Conservation (phyloP, 306 rosid species). For the Rosa chinensis region DNA sequence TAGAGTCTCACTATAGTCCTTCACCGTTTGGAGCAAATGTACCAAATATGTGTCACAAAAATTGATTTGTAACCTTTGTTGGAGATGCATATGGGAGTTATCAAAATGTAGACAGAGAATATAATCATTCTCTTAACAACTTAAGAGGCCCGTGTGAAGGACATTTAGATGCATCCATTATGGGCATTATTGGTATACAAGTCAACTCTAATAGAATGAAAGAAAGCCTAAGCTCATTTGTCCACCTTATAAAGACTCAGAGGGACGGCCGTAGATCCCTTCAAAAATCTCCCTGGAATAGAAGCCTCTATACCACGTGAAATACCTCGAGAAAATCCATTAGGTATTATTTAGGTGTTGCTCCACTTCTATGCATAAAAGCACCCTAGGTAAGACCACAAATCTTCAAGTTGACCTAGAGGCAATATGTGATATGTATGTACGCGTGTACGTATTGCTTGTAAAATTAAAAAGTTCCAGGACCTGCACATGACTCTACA, state of each 20-base stretch:
- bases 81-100: too few relatives aligned
- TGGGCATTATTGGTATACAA: background rate
- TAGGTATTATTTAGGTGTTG: background rate
- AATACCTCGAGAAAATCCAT: constrained; percentile 17
- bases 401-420: constrained; percentile 1
- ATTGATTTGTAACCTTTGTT: too few relatives aligned
- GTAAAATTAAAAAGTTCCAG: background rate
- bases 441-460: background rate
- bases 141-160: background rate
- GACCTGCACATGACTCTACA: background rate
- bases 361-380: constrained; percentile 22
- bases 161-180: background rate
- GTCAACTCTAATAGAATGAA: constrained; percentile 1
- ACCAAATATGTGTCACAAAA: too few relatives aligned
- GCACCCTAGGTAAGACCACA: constrained; percentile 22
- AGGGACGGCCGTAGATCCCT: background rate
- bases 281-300: background rate
- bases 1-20: too few relatives aligned
- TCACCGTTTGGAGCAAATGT: too few relatives aligned
- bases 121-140: too few relatives aligned
- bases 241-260: background rate
- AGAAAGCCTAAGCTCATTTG: background rate
- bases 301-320: constrained; percentile 17
- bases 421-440: background rate
- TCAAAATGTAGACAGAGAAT: too few relatives aligned